Conservation (phyloP, 495 filamentous ascomycete species). For the Aspergillus ellipticus region DNA sequence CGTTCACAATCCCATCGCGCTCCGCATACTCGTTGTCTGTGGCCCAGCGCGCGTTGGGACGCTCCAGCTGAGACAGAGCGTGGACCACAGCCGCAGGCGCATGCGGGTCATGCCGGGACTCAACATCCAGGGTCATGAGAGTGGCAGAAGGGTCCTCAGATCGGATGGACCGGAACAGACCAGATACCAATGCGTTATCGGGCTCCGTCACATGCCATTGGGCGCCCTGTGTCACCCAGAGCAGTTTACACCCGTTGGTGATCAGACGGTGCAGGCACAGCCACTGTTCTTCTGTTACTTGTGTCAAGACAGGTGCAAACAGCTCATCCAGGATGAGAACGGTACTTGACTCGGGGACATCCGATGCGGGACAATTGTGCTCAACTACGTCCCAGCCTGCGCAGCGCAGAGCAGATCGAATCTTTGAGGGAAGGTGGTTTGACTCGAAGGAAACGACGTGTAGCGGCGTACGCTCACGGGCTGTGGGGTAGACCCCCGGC, state of each 20-base stretch:
- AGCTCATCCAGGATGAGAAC: constrained; percentile 4
- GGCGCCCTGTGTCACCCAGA: constrained; percentile 35
- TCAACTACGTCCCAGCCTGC: not conserved
- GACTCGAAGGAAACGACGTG: not conserved
- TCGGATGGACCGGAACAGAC: constrained; percentile 25
- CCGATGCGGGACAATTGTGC: not conserved
- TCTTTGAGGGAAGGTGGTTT: not conserved
- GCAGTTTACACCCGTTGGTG: not conserved
- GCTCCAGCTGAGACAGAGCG: constrained; percentile 6
- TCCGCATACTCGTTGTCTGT: constrained; percentile 27
- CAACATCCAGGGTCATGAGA: constrained; percentile 32
- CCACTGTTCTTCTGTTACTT: constrained; percentile 6
- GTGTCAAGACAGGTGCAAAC: not conserved
- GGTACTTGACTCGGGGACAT: not conserved
- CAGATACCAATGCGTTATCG: constrained; percentile 22
- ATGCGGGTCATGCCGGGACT: constrained; percentile 10
- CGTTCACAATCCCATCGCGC: constrained; percentile 24
- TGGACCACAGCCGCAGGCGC: not conserved
- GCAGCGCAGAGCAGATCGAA: not conserved
- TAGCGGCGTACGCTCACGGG: not conserved
- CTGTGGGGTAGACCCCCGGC: not conserved
- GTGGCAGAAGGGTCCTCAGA: constrained; percentile 21
- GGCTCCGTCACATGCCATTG: constrained; percentile 28
- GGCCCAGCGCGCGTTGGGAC: constrained; percentile 9
- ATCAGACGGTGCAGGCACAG: not conserved